These are phyloP conservation scores for Mycena belliarum DNA, from an alignment of 768 basidiomycete genomes.

Conservation along the genomic window DNA sequence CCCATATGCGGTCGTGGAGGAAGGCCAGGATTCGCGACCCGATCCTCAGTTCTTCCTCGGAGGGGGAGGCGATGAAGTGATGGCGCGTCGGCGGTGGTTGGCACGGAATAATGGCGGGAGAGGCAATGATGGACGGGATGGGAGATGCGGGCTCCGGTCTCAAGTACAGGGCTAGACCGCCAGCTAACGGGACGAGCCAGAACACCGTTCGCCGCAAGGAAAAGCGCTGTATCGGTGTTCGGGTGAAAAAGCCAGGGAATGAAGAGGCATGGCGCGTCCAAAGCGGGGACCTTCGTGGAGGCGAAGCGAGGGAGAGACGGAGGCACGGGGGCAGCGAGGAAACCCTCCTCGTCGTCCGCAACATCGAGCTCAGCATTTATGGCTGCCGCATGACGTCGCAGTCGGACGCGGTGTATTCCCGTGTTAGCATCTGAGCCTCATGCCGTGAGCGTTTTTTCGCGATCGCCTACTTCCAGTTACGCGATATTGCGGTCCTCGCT, in stretches of 20 bases:
- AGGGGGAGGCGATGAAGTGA: slow-evolving; percentile 63
- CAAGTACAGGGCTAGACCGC: slow-evolving; percentile 54
- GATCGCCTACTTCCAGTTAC: too few species aligned
- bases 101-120: slow-evolving; percentile 46
- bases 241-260: slow-evolving; percentile 36
- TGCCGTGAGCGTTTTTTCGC: background rate
- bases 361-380: slow-evolving; percentile 4
- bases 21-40: slow-evolving; percentile 43
- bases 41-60: slow-evolving; percentile 57
- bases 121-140: slow-evolving; percentile 50
- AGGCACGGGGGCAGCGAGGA: slow-evolving; percentile 10
- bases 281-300: background rate
- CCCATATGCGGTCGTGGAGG: slow-evolving; percentile 66
- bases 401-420: slow-evolving; percentile 1
- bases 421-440: background rate
- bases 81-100: slow-evolving; percentile 21
- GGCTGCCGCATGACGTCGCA: slow-evolving; percentile 15
- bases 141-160: slow-evolving; percentile 44
- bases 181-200: slow-evolving; percentile 60
- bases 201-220: slow-evolving; percentile 35
- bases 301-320: slow-evolving; percentile 7
- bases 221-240: slow-evolving; percentile 30
- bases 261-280: slow-evolving; percentile 32
- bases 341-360: slow-evolving; percentile 5
- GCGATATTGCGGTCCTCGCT: too few species aligned